phyloP scores from a whole-genome alignment of 2,329 filamentous ascomycete species.

The Arthrobotrys musiformis region DNA sequence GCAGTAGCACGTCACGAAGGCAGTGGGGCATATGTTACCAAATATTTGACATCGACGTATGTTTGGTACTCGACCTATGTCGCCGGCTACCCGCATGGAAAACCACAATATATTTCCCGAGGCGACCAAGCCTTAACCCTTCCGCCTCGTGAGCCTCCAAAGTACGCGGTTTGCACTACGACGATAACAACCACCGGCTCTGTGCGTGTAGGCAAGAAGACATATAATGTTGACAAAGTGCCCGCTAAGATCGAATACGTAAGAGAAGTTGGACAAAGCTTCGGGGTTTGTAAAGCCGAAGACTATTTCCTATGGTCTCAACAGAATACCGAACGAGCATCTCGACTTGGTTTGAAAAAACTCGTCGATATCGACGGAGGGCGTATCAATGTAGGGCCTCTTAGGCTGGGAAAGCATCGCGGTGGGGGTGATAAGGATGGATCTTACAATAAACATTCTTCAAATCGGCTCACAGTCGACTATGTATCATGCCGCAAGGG shows the following conservation, averaged over 20 bases:
- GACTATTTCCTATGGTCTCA: conserved; percentile 38
- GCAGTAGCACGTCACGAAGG: neutral
- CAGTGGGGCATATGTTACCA: neutral
- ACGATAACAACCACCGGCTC: conserved; percentile 16
- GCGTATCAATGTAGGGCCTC: neutral
- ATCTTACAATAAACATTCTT: neutral
- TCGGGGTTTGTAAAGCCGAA: conserved; percentile 25
- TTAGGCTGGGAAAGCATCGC: neutral
- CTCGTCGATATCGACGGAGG: neutral
- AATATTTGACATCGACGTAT: conserved; percentile 34
- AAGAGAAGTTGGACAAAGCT: conserved; percentile 14
- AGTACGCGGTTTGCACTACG: conserved; percentile 24
- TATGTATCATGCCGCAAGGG: conserved; percentile 19
- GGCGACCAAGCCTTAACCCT: conserved; percentile 34
- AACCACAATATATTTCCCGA: conserved; percentile 27
- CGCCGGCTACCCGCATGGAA: conserved; percentile 9
- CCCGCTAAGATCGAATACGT: conserved; percentile 24
- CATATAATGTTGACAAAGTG: conserved; percentile 8
- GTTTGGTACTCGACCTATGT: conserved; percentile 51
- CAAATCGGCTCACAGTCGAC: neutral
- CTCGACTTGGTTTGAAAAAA: neutral
- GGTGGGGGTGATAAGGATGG: neutral
- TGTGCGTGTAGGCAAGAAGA: neutral
- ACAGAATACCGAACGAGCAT: neutral
- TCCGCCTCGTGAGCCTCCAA: conserved; percentile 6